Evolutionary conservation across 2,329 filamentous ascomycete genomes (phyloP).

Genomic region (Pyrenochaeta sp.): DNA sequence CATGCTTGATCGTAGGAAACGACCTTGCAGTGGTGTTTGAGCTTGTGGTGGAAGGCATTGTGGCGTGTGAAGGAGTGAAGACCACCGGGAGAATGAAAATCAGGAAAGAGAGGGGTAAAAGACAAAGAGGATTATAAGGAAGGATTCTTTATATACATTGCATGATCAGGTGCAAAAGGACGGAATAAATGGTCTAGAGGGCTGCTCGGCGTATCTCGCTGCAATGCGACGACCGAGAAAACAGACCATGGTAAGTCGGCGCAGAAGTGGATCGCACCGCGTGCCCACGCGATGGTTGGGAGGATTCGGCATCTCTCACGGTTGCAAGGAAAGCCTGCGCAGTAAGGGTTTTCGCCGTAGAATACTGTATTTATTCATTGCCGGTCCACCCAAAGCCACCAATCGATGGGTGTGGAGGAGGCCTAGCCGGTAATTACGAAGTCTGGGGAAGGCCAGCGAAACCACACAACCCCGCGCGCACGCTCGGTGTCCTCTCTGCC

Average conservation of each 20-base stretch:
- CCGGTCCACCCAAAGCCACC: slow-evolving; percentile 14
- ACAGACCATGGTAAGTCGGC: slow-evolving; percentile 16
- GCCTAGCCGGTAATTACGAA: slow-evolving; percentile 18
- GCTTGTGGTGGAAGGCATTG: slow-evolving; percentile 38
- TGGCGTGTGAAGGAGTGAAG: slow-evolving; percentile 9
- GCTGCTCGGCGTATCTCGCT: slow-evolving; percentile 44
- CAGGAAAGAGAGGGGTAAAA: slow-evolving; percentile 27
- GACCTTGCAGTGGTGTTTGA: slow-evolving; percentile 50
- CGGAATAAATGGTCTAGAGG: slow-evolving; percentile 22
- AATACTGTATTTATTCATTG: slow-evolving; percentile 6
- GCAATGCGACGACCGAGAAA: slow-evolving; percentile 31
- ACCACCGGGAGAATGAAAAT: slow-evolving; percentile 4
- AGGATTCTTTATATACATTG: slow-evolving; percentile 32
- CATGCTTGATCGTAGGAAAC: slow-evolving; percentile 79
- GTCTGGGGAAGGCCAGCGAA: slow-evolving; percentile 34
- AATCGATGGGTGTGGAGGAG: slow-evolving; percentile 21
- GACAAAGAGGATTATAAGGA: slow-evolving; percentile 13
- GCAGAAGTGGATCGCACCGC: slow-evolving; percentile 28
- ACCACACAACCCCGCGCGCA: slow-evolving; percentile 25
- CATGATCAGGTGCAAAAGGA: slow-evolving; percentile 17
- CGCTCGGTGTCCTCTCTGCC: slow-evolving; percentile 25
- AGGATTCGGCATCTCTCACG: slow-evolving; percentile 8
- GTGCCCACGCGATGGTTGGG: slow-evolving; percentile 14
- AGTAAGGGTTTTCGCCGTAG: slow-evolving; percentile 9
- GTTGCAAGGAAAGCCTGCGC: slow-evolving; percentile 3